Base-by-base conservation (phyloP, 352 stramenopile species). In the Globisporangium middletonii region DNA sequence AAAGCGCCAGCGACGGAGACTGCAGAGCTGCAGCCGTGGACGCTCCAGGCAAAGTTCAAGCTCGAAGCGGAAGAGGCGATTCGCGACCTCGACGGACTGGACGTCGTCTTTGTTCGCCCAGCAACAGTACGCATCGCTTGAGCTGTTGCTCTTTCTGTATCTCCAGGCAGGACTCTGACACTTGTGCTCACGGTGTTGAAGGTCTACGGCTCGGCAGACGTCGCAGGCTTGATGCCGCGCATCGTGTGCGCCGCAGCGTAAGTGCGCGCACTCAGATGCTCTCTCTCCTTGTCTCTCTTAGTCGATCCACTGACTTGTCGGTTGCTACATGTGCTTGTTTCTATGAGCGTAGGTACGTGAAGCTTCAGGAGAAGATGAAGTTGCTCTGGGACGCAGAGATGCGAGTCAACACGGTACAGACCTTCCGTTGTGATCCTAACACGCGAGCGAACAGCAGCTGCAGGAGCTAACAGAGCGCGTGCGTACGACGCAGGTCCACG, bases 361-460 rank as follows among this genome's bases (percentile, higher is more conserved):
- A 90, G 70, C 52, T 95, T 35, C 63, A 86, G 33, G 85, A 95
- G 59, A 92, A 89, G 58, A 95, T 95, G 85, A 93, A 89, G 74
- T 60, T 95, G 48, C 67, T 95, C 1, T 95, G 85, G 85, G 82
- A 93, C 52, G 75, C 78, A 0, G 85, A 95, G 63, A 90, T 95
- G 83, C 79, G 83, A 41, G 69, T 95, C 45, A 93, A 95, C 67
- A 95, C 85, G 55, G 85, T 94, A 59, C 50, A 9, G 33, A 38
- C 5, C 23, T 23, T 23, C 4, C 4, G 33, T 11, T 7, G 6
- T 38, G 6, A 12, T 38, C 33, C 1, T 38, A 12, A 8, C 5
- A 12, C 4, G 33, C 12, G 33, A 38, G 33, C 33, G 33, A 12
- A 3, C 35, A 55, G n/a, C 26, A 42, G 7, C 3, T 9, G 7